Conservation (phyloP, 225 moss, liverwort and hornwort species). For the Marchantia polymorpha region DNA sequence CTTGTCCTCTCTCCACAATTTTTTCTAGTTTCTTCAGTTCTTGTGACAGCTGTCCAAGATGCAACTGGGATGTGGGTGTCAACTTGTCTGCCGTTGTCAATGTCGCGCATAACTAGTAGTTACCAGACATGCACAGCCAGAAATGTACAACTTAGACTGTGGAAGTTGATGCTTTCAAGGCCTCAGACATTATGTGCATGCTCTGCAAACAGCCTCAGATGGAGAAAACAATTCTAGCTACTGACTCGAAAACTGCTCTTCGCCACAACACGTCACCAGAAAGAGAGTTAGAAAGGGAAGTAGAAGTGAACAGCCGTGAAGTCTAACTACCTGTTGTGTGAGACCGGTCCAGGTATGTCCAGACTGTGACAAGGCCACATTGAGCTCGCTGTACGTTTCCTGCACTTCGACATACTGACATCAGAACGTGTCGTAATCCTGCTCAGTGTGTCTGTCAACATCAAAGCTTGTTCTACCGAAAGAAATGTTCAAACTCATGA, state of each 20-base stretch:
- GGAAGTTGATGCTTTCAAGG: background rate
- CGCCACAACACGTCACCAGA: background rate
- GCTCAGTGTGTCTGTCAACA: background rate
- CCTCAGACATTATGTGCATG: background rate
- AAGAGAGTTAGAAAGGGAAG: background rate
- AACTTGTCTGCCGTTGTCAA: slow-evolving; percentile 45
- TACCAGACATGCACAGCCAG: background rate
- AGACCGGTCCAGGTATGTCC: slow-evolving; percentile 47
- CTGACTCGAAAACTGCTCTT: background rate
- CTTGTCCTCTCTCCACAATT: slow-evolving; percentile 33
- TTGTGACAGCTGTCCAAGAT: slow-evolving; percentile 32
- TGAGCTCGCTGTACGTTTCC: slow-evolving; percentile 39
- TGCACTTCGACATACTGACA: background rate
- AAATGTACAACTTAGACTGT: background rate
- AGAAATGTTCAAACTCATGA: background rate
- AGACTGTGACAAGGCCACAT: slow-evolving; percentile 35
- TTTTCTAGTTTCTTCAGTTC: slow-evolving; percentile 34
- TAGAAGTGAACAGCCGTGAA: too few relatives aligned
- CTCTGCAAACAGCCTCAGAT: background rate
- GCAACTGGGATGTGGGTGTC: slow-evolving; percentile 36
- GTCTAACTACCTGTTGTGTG: slow-evolving; percentile 36
- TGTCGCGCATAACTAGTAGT: slow-evolving; percentile 32
- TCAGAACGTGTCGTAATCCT: background rate
- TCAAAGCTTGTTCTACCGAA: too few relatives aligned
- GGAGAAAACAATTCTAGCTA: background rate